Conservation (phyloP, 257 asterid genomes). For the Handroanthus guayacan region DNA sequence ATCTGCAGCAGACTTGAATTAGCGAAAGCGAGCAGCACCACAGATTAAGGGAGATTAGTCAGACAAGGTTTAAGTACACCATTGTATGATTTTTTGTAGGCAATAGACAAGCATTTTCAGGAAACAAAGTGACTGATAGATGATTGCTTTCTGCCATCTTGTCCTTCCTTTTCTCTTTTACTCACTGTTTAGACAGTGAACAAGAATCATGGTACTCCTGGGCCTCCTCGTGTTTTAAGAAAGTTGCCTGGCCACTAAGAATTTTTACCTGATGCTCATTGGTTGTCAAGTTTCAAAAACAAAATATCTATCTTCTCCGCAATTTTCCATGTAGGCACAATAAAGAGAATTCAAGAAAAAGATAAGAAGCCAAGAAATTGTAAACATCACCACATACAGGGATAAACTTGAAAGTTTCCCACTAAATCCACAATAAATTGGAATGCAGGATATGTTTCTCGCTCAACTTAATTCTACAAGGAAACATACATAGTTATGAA, state of each 20-base stretch:
- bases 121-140: conserved; percentile 9
- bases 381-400: background rate
- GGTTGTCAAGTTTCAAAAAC: background rate
- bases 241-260: background rate
- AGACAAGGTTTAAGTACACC: background rate
- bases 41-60: background rate
- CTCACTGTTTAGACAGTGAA: background rate
- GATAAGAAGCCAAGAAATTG: background rate
- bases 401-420: background rate
- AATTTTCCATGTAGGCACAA: background rate
- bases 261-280: background rate
- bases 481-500: conserved; percentile 14
- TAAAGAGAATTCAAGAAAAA: conserved; percentile 8
- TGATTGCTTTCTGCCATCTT: conserved; percentile 7
- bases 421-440: background rate
- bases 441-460: conserved; percentile 9
- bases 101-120: background rate
- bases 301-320: background rate
- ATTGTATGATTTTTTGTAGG: background rate
- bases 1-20: background rate
- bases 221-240: background rate
- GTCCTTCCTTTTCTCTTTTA: background rate
- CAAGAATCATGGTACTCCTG: background rate
- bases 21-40: background rate
- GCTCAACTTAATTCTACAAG: background rate